Evolutionary conservation across 2,329 filamentous ascomycete species (phyloP), one percentile per base, ranked within the genome.

Genomic region (Dactylonectria macrodidyma): DNA sequence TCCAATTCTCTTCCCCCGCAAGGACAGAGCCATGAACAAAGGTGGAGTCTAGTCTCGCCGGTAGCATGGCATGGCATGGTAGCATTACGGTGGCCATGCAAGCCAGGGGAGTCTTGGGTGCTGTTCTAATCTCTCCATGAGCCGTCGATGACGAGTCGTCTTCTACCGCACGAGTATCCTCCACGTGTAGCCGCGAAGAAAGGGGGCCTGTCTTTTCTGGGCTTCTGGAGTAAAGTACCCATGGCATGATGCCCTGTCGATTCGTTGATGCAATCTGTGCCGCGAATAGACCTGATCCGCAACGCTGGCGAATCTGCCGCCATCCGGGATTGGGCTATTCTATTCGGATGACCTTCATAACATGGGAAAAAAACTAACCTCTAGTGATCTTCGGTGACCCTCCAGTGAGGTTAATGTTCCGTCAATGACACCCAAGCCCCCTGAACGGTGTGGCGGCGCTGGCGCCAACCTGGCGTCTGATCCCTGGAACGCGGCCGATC

Each of bases 401-500:
- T 54, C 38, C 48, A 48, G 33, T 55, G 68, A 70, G 65, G 48
- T 65, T 62, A 62, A 62, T 24, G 52, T 36, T 46, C 69, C 67
- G 33, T 19, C 52, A 30, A 30, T 30, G 26, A 7, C 26, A 30
- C 26, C 55, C 52, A 19, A 59, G 66, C 72, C 73, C 73, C 71
- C 71, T 73, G 71, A 75, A 59, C 61, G 66, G 68, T 72, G 73
- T 74, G 71, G 73, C 73, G 67, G 62, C 64, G 44, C 56, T 41
- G 69, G 55, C 67, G 67, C 65, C 52, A 62, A 30, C 64, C 58
- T 66, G 38, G 69, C 55, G 62, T 59, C 16, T n/a, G 62, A 52
- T 36, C 38, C 46, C 38, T 64, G 55, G 48, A 11, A 34, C 48
- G n/a, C n/a, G 55, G 47, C n/a, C 48, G 66, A 70, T 70, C 54